A percentile compares a stretch with the other conserved stretches of the same genome.
Conservation (phyloP, 192 early-diverging fungal genomes). For the Funneliformis geosporum region DNA sequence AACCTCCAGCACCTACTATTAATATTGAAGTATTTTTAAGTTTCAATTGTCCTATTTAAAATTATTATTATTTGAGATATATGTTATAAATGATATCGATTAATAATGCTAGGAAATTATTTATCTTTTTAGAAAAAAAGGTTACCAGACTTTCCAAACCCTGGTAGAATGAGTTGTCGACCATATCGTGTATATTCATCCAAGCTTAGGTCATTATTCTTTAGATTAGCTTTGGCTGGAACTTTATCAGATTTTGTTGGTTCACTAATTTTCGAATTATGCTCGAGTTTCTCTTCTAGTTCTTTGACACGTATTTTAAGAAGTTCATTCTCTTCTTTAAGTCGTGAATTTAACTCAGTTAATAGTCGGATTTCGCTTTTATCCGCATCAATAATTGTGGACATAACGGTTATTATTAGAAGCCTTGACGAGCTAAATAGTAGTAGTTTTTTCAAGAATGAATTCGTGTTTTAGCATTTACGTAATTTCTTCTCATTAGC, state of each 20-base stretch:
- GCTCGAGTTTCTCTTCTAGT: not conserved
- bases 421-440: no score
- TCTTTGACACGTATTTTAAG: not conserved
- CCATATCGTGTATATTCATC: slow-evolving; percentile 81
- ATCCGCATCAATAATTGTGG: no score
- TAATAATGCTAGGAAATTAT: no score
- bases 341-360: not conserved
- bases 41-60: slow-evolving; percentile 72
- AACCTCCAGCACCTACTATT: slow-evolving; percentile 92
- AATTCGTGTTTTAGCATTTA: no score
- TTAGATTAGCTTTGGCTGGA: not conserved
- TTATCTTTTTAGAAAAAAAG: not conserved
- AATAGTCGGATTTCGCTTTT: not conserved
- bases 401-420: no score
- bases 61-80: no score
- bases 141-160: slow-evolving; percentile 70
- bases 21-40: slow-evolving; percentile 76
- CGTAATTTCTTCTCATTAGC: no score
- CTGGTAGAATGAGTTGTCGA: slow-evolving; percentile 82
- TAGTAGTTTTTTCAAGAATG: no score
- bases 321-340: slow-evolving; percentile 9
- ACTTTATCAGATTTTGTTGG: not conserved
- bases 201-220: not conserved
- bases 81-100: no score
- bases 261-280: not conserved